phyloP scores from a whole-genome alignment of 495 filamentous ascomycete species.

The Penicillium silybi region DNA sequence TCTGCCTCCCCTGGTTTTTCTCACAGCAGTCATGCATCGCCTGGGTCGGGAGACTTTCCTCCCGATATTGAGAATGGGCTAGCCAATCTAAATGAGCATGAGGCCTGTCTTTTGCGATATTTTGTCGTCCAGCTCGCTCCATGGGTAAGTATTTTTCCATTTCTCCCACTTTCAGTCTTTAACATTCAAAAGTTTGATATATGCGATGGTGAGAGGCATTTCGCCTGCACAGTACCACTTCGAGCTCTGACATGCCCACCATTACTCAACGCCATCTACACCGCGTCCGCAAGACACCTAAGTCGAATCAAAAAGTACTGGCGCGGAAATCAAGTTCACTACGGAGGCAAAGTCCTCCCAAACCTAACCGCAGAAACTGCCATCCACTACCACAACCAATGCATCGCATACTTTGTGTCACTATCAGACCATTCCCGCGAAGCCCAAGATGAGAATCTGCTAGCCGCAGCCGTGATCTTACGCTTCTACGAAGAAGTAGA shows the following conservation, averaged over 20 bases:
- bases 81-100: slow-evolving; percentile 16
- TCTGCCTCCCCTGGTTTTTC: slow-evolving; percentile 14
- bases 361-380: slow-evolving; percentile 19
- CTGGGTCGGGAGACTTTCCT: neutral
- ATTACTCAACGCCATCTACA: slow-evolving; percentile 30
- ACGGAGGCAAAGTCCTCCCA: slow-evolving; percentile 18
- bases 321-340: slow-evolving; percentile 12
- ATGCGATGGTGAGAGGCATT: slow-evolving; percentile 26
- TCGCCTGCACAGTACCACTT: slow-evolving; percentile 28
- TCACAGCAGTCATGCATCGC: slow-evolving; percentile 10
- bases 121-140: slow-evolving; percentile 26
- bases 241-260: slow-evolving; percentile 27
- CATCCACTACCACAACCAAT: slow-evolving; percentile 26
- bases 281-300: slow-evolving; percentile 28
- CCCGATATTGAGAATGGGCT: slow-evolving; percentile 1
- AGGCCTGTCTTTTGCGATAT: slow-evolving; percentile 31
- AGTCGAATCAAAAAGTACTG: slow-evolving; percentile 17
- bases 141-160: slow-evolving; percentile 19
- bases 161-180: neutral
- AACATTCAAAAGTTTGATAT: slow-evolving; percentile 16
- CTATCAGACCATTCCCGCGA: slow-evolving; percentile 15
- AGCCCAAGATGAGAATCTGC: slow-evolving; percentile 23
- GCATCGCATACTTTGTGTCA: slow-evolving; percentile 21
- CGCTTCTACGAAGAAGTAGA: slow-evolving; percentile 35
- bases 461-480: slow-evolving; percentile 28